Evolutionary conservation across 345 rosid species (phyloP).

Genomic region (Acer campestre): DNA sequence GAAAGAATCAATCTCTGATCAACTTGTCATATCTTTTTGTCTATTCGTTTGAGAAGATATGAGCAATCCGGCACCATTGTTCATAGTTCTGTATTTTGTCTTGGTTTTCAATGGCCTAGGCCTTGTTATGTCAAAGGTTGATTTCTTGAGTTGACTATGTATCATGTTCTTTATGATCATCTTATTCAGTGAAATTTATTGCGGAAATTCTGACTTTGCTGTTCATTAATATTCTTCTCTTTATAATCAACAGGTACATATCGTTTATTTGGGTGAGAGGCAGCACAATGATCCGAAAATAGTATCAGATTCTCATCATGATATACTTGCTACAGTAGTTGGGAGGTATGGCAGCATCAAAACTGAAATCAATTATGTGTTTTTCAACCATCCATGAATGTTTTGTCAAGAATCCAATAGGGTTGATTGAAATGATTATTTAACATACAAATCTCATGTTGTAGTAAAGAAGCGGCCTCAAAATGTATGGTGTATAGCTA

Average conservation of each 20-base stretch:
- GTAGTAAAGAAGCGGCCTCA: slow-evolving; percentile 57
- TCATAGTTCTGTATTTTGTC: slow-evolving; percentile 20
- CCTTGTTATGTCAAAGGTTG: slow-evolving; percentile 16
- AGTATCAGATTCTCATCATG: slow-evolving; percentile 56
- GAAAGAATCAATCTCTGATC: not conserved
- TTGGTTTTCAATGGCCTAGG: slow-evolving; percentile 12
- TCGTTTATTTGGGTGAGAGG: slow-evolving; percentile 63
- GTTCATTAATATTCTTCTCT: not conserved
- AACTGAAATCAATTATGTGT: not conserved
- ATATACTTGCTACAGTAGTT: slow-evolving; percentile 55
- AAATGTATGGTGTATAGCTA: slow-evolving; percentile 67
- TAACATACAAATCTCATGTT: slow-evolving; percentile 22
- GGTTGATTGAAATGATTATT: not conserved
- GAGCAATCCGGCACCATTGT: slow-evolving; percentile 17
- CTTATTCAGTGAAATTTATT: not conserved
- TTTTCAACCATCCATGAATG: not conserved
- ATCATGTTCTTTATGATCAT: not conserved
- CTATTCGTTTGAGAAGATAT: not conserved
- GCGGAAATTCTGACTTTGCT: not conserved
- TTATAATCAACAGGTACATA: slow-evolving; percentile 50
- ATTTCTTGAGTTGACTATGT: not conserved
- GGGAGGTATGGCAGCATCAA: slow-evolving; percentile 47
- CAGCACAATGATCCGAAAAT: slow-evolving; percentile 42
- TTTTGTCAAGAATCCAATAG: not conserved
- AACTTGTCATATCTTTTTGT: not conserved